phyloP scores from a whole-genome alignment of 176 grass and related monocot species.

The Aegilops tauschii region DNA sequence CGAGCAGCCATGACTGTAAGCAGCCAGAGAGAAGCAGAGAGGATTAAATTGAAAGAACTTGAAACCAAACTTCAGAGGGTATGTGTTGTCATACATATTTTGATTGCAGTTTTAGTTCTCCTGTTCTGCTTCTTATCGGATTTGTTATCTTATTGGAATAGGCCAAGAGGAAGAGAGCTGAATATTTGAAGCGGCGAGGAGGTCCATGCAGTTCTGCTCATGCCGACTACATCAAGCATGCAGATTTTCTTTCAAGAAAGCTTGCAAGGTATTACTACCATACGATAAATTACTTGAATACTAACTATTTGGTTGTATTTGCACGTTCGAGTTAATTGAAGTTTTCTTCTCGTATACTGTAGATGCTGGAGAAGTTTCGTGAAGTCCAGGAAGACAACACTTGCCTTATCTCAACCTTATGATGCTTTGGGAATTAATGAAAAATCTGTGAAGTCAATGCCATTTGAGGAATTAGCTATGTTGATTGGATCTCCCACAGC shows the following conservation, averaged over 20 bases:
- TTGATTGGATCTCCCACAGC: constrained; percentile 62
- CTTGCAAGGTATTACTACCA: constrained; percentile 54
- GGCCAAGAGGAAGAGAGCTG: constrained; percentile 71
- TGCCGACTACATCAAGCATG: constrained; percentile 56
- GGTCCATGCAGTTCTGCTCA: constrained; percentile 54
- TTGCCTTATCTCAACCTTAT: constrained; percentile 62
- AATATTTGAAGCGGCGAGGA: constrained; percentile 77
- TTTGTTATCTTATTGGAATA: constrained; percentile 24
- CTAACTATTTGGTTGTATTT: background rate
- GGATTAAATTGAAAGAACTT: constrained; percentile 75
- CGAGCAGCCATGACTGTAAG: constrained; percentile 60
- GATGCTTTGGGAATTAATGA: constrained; percentile 65
- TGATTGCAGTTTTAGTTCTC: background rate
- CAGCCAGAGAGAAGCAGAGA: constrained; percentile 76
- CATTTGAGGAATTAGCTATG: constrained; percentile 84
- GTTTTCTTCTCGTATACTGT: constrained; percentile 13
- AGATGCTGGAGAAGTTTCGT: constrained; percentile 92
- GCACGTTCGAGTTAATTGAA: background rate
- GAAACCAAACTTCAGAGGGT: constrained; percentile 85
- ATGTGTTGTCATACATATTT: constrained; percentile 13
- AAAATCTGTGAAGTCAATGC: constrained; percentile 78
- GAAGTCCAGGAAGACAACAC: constrained; percentile 70
- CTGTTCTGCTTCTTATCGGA: background rate
- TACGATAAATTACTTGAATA: background rate
- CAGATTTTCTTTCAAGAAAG: constrained; percentile 73